A percentile compares a stretch with the other conserved stretches of the same genome.
phyloP scores from a whole-genome alignment of 192 early-diverging fungal species.

The Fimicolochytrium jonesii region DNA sequence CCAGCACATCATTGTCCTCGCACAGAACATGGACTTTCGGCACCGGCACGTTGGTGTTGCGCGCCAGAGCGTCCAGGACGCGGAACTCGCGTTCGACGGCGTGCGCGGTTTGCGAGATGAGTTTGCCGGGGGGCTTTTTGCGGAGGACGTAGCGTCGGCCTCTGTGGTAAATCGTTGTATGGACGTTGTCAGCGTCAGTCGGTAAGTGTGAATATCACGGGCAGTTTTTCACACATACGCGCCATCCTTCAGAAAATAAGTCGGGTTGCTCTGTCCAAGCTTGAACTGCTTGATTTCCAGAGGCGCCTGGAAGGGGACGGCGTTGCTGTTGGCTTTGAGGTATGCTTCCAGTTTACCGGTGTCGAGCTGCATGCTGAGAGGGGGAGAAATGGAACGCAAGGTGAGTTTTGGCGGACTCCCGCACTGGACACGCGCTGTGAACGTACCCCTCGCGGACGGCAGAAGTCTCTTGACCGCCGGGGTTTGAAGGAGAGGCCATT shows the following conservation, averaged over 20 bases:
- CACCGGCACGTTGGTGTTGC: slow-evolving; percentile 77
- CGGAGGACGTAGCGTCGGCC: slow-evolving; percentile 71
- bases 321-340: slow-evolving; percentile 45
- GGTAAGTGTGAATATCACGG: no score
- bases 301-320: slow-evolving; percentile 47
- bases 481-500: no score
- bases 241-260: slow-evolving; percentile 68
- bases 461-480: no score
- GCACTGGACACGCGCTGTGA: not conserved
- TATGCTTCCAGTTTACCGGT: slow-evolving; percentile 53
- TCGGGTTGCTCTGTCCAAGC: slow-evolving; percentile 92
- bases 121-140: slow-evolving; percentile 85
- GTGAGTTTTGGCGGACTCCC: not conserved
- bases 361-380: slow-evolving; percentile 49
- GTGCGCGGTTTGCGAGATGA: slow-evolving; percentile 84
- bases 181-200: not conserved
- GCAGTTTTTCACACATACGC: slow-evolving; percentile 45
- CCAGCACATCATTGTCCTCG: slow-evolving; percentile 76
- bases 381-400: not conserved
- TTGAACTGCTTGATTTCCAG: slow-evolving; percentile 80
- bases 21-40: slow-evolving; percentile 85
- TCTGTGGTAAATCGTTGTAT: slow-evolving; percentile 38
- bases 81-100: slow-evolving; percentile 89
- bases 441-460: slow-evolving; percentile 29
- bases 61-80: slow-evolving; percentile 71